These are phyloP conservation scores for Eutrema yunnanense DNA, from an alignment of 345 rosid species.

Conservation along the genomic window DNA sequence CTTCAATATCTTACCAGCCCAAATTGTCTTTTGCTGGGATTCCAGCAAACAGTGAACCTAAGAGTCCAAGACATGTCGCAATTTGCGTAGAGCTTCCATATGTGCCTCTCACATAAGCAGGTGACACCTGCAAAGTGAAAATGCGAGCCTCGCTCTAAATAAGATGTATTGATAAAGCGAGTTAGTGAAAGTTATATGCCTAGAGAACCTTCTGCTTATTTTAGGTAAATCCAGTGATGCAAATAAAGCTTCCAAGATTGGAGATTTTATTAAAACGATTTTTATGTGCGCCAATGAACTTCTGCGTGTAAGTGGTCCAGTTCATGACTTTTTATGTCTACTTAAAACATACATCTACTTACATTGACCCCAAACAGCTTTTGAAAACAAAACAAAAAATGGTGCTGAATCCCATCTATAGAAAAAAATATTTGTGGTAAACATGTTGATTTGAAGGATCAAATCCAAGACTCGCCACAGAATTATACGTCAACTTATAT, in stretches of 20 bases:
- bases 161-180: not conserved
- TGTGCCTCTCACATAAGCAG: conserved; percentile 84
- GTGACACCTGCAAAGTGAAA: conserved; percentile 61
- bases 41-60: conserved; percentile 66
- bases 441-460: not conserved
- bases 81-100: conserved; percentile 87
- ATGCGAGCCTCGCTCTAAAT: not conserved
- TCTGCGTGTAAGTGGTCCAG: not conserved
- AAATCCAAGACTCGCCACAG: not conserved
- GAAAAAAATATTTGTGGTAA: not conserved
- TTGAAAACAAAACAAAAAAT: not conserved
- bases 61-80: conserved; percentile 77
- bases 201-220: conserved; percentile 1
- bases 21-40: conserved; percentile 62
- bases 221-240: not conserved
- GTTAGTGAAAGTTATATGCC: not conserved
- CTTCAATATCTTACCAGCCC: conserved; percentile 59
- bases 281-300: not conserved
- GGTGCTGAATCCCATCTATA: not conserved
- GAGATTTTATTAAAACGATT: not conserved
- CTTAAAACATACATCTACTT: not conserved
- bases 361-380: not conserved
- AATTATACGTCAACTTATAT: not conserved
- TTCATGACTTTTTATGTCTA: not conserved
- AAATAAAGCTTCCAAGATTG: conserved; percentile 5